These are phyloP conservation scores for Apiospora marii DNA, from an alignment of 2,329 filamentous ascomycete genomes.

Conservation along the genomic window DNA sequence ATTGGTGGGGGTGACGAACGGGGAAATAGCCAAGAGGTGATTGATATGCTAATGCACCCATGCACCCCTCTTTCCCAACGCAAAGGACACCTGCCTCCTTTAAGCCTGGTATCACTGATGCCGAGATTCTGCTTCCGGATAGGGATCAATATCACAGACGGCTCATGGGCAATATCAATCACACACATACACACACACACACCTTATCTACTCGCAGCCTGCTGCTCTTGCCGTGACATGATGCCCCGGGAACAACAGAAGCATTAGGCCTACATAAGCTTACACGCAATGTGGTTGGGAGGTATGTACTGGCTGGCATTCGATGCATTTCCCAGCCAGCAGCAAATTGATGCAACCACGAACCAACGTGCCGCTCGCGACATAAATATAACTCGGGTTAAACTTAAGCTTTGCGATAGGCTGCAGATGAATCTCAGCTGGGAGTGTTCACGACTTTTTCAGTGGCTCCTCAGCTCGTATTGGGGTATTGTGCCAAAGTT, in stretches of 20 bases:
- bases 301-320: too few species aligned
- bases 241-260: too few species aligned
- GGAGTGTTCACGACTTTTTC: constrained; percentile 1
- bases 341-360: too few species aligned
- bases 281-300: too few species aligned
- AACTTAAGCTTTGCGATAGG: constrained; percentile 15
- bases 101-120: neutral
- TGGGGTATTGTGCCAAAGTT: constrained; percentile 1
- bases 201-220: too few species aligned
- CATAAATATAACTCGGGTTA: neutral
- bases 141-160: neutral
- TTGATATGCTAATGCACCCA: constrained; percentile 18
- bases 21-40: neutral
- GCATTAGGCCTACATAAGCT: too few species aligned
- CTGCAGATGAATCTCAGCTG: neutral
- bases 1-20: constrained; percentile 1
- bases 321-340: too few species aligned
- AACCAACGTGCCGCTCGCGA: too few species aligned
- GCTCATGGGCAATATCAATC: too few species aligned
- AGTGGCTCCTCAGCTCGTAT: constrained; percentile 14
- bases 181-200: too few species aligned
- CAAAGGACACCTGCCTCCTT: constrained; percentile 11
- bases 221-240: too few species aligned
- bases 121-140: neutral
- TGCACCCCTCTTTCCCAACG: neutral